phyloP scores from a whole-genome alignment of 1,139 yeast genomes.

The Hyphopichia wangnamkhiaoensis region DNA sequence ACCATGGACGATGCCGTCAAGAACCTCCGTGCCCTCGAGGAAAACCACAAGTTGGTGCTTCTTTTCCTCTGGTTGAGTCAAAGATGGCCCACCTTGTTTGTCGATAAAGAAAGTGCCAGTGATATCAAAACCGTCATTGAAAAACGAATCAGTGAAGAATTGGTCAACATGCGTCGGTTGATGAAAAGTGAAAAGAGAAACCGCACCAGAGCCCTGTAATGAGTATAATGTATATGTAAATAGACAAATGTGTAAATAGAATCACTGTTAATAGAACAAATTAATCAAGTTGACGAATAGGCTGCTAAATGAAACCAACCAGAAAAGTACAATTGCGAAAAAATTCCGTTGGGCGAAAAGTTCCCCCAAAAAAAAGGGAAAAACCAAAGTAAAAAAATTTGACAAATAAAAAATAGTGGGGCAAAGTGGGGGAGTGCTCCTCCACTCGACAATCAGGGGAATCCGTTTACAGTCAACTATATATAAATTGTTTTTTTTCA shows the following conservation, averaged over 20 bases:
- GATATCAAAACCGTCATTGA: constrained; percentile 69
- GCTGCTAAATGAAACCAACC: too few species aligned
- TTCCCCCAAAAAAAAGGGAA: background rate
- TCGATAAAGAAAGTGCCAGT: constrained; percentile 73
- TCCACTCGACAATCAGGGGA: background rate
- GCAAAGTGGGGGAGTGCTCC: background rate
- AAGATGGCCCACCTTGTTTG: constrained; percentile 78
- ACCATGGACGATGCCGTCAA: constrained; percentile 28
- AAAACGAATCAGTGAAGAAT: constrained; percentile 62
- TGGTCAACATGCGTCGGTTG: constrained; percentile 40
- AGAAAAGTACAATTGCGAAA: too few species aligned
- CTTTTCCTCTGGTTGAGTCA: constrained; percentile 85
- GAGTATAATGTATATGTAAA: too few species aligned
- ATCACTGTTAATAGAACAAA: too few species aligned
- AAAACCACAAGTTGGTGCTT: constrained; percentile 66
- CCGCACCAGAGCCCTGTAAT: background rate
- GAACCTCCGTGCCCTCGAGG: constrained; percentile 57
- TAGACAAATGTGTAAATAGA: too few species aligned
- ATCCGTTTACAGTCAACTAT: background rate
- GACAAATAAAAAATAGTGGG: background rate
- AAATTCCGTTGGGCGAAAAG: background rate
- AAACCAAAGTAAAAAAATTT: background rate
- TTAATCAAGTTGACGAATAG: too few species aligned
- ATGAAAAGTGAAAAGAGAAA: constrained; percentile 10
- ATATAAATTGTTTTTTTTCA: too few species aligned